Evolutionary conservation across 108 stramenopile species (phyloP), one percentile per base, ranked within the genome.

Genomic region (Pseudonitzschia delicatissima): DNA sequence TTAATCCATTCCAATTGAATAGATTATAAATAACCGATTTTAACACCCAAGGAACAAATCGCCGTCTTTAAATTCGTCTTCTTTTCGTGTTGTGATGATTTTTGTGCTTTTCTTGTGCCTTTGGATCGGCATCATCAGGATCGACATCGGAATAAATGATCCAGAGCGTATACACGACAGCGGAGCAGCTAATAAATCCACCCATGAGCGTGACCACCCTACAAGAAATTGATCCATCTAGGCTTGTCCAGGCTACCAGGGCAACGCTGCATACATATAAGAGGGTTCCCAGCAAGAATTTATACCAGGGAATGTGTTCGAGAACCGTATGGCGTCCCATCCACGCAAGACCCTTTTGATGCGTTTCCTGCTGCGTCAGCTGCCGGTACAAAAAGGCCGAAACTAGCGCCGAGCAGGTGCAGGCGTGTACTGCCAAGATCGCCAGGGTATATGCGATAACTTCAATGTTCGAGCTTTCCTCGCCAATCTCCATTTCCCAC

Each of bases 341-440:
- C 50, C 50, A 51, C 11, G 5, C 8, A 4, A 51, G 26, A 51
- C 21, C 50, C 27, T 18, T 23, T 25, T 25, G 0, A 0, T 18
- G 50, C 5, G 50, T 23, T 2, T 42, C 15, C 26, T 28, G 12
- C 13, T 11, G 50, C 4, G 50, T 51, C 0, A 51, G 23, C 12
- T 12, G 13, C 27, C 50, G 23, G 11, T 51, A 51, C 27, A 51
- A 26, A 28, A 51, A 51, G 23, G 50, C 50, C 27, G 50, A 51
- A 8, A 25, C 50, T 25, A 51, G 27, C 5, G 50, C 50, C 50
- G 50, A 51, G 27, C 50, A 51, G 26, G 50, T 51, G 27, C 50
- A 51, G 5, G 21, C 50, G 27, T 51, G 50, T 7, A 51, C 50
- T 0, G 50, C 18, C 3, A 51, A 25, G 13, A 51, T 51, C 27